Evolutionary conservation across 1,284 basidiomycete species (phyloP).

Genomic region (Neonothopanus nambi): DNA sequence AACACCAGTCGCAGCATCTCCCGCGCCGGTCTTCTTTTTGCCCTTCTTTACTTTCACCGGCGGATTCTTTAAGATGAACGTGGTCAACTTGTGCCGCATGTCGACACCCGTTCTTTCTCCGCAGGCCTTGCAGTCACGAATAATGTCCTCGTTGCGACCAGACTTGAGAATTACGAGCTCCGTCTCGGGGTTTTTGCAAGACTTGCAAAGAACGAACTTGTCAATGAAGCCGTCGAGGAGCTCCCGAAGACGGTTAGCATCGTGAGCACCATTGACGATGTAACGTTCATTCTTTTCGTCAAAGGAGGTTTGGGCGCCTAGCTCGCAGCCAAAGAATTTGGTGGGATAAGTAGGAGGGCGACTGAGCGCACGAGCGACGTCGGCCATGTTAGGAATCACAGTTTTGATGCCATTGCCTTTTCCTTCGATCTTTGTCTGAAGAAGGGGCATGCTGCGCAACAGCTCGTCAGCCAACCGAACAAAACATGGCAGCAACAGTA

Average conservation of each 20-base stretch:
- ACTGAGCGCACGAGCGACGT: conserved; percentile 93
- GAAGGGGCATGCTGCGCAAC: conserved; percentile 82
- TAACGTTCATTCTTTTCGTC: conserved; percentile 97
- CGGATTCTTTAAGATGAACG: conserved; percentile 98
- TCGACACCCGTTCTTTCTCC: conserved; percentile 91
- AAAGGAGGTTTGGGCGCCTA: conserved; percentile 96
- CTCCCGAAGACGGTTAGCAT: conserved; percentile 90
- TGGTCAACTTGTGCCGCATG: conserved; percentile 96
- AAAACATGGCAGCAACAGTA: conserved; percentile 10
- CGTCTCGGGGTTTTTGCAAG: conserved; percentile 99
- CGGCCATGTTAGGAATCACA: conserved; percentile 97
- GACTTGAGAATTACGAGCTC: conserved; percentile 89
- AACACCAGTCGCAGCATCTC: conserved; percentile 52
- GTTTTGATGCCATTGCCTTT: conserved; percentile 99
- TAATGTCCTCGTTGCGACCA: conserved; percentile 77
- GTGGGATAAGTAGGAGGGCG: conserved; percentile 96
- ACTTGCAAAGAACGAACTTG: conserved; percentile 96
- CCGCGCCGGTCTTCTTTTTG: conserved; percentile 60
- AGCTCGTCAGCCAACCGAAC: conserved; percentile 16
- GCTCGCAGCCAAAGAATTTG: conserved; percentile 99
- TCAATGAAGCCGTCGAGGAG: conserved; percentile 97
- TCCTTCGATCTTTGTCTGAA: conserved; percentile 97
- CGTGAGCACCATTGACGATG: conserved; percentile 98
- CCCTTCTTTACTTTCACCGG: conserved; percentile 84
- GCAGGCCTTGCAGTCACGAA: conserved; percentile 98